phyloP scores from a whole-genome alignment of 2,329 filamentous ascomycete genomes.

The Lomentospora prolificans region DNA sequence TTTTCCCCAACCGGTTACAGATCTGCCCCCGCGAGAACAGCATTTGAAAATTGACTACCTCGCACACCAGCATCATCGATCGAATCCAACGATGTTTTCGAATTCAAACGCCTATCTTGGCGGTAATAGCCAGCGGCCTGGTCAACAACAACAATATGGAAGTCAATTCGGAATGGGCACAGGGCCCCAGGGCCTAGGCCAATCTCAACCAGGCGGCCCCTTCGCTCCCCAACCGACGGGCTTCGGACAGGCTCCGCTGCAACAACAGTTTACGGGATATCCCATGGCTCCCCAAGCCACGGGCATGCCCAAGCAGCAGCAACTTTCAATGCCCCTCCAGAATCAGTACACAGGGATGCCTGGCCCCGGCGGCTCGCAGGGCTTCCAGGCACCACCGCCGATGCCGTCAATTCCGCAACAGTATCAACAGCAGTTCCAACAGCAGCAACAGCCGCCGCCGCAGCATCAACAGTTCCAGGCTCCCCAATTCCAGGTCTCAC shows the following conservation, averaged over 20 bases:
- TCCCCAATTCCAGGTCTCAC: slow-evolving; percentile 29
- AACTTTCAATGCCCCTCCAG: slow-evolving; percentile 50
- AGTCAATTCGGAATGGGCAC: slow-evolving; percentile 35
- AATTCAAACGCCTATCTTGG: slow-evolving; percentile 80
- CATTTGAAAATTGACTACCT: neutral
- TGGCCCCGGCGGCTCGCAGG: slow-evolving; percentile 35
- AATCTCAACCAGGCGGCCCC: slow-evolving; percentile 39
- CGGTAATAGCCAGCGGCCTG: slow-evolving; percentile 63
- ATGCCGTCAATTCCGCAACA: slow-evolving; percentile 51
- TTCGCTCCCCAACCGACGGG: slow-evolving; percentile 53
- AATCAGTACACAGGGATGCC: slow-evolving; percentile 61
- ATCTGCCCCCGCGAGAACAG: neutral
- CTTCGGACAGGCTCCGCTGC: slow-evolving; percentile 36
- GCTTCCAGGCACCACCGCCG: slow-evolving; percentile 49
- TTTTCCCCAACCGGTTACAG: neutral
- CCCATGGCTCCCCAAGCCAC: slow-evolving; percentile 36
- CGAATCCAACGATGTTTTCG: slow-evolving; percentile 64
- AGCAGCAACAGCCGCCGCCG: slow-evolving; percentile 40
- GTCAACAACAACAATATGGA: slow-evolving; percentile 50
- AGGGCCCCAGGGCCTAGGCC: slow-evolving; percentile 33
- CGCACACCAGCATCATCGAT: neutral
- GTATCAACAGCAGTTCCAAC: slow-evolving; percentile 49
- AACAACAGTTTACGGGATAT: slow-evolving; percentile 53
- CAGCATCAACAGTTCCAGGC: slow-evolving; percentile 28
- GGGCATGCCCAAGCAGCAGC: slow-evolving; percentile 44